Evolutionary conservation across 768 basidiomycete species (phyloP), one percentile per base, ranked within the genome.

Genomic region (Saitozyma sp.): DNA sequence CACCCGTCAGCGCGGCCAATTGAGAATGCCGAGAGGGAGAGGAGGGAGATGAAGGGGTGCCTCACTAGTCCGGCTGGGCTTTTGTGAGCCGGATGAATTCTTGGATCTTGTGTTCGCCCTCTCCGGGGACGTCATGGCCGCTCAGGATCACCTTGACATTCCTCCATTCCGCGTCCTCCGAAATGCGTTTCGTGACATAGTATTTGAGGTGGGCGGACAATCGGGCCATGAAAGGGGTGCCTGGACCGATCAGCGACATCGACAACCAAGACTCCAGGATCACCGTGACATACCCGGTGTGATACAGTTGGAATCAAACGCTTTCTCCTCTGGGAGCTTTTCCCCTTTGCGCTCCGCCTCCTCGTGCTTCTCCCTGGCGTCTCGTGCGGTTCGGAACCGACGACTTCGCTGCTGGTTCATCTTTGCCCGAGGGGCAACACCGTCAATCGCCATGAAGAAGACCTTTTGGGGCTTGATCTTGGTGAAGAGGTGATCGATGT

Each of bases 31-130:
- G 29, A n/a, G 14, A 11, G 5, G 29, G 29, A 29, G 5, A 29
- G 29, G 29, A 29, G 5, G 29, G 29, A 29, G 29, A 29, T 29
- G 29, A 29, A 20, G 9, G 54, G 19, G 14, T n/a, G 48, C 61
- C 71, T 37, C 48, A 72, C 75, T 98, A 94, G 78, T 91, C 89
- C 8, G 90, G 91, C 79, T 98, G 96, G 39, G 96, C 94, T 70
- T 94, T 89, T 56, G 89, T 88, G 64, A 92, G 81, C 45, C 96
- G 89, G 77, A 99, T 98, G 80, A 94, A 99, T 78, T 97, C 96
- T 90, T 98, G 97, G 69, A 99, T 94, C 84, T 99, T 99, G 85
- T 99, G 96, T 78, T 99, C 96, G 63, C 96, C 96, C 80, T 99
- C 96, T 68, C 96, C 96, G 0, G 96, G 96, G 3, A 97, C 94